Conservation (phyloP, 2,329 filamentous ascomycete species). For the Onygena corvina region DNA sequence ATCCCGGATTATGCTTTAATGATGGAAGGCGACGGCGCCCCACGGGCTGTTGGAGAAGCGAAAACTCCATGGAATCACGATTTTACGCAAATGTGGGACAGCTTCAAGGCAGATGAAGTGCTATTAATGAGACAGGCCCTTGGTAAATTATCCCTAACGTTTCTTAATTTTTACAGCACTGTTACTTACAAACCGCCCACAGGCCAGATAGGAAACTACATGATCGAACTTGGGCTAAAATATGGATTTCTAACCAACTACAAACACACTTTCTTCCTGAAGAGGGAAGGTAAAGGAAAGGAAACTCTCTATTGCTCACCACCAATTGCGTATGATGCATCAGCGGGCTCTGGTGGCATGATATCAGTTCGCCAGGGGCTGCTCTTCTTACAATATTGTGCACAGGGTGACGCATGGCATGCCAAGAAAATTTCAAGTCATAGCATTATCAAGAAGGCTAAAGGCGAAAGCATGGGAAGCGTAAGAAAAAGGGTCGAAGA, state of each 20-base stretch:
- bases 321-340: not conserved
- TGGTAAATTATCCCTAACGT: not conserved
- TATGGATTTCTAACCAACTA: slow-evolving; percentile 13
- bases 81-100: not conserved
- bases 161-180: not conserved
- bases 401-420: not conserved
- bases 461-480: not conserved
- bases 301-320: not conserved
- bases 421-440: not conserved
- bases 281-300: not conserved
- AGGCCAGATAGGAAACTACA: slow-evolving; percentile 13
- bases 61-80: slow-evolving; percentile 13
- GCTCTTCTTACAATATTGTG: slow-evolving; percentile 6
- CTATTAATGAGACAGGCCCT: not conserved
- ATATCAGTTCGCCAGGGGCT: slow-evolving; percentile 10
- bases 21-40: not conserved
- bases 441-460: not conserved
- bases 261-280: slow-evolving; percentile 9
- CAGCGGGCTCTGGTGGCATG: not conserved
- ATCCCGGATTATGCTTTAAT: slow-evolving; percentile 12
- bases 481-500: not conserved
- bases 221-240: slow-evolving; percentile 9
- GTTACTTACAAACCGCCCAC: not conserved
- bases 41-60: slow-evolving; percentile 6
- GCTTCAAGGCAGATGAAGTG: not conserved